phyloP scores from a whole-genome alignment of 176 grass and related monocot species.

The Musa beccarii region DNA sequence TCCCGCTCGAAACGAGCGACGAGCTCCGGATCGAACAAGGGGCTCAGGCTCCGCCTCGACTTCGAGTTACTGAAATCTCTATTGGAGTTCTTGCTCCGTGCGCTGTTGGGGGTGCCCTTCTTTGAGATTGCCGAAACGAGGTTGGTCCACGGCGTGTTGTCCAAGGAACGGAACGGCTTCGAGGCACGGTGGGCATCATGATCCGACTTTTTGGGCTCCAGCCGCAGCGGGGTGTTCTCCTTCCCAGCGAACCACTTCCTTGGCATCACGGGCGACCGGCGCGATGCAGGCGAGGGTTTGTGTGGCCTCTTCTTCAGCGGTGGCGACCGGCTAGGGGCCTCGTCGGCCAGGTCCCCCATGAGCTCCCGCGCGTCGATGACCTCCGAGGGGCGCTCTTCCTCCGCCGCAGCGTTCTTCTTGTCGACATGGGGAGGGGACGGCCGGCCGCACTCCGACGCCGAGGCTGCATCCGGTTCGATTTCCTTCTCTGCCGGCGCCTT shows the following conservation, averaged over 20 bases:
- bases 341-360: slow-evolving; percentile 79
- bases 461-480: too few species aligned
- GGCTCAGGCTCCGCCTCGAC: slow-evolving; percentile 76
- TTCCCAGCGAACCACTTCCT: slow-evolving; percentile 39
- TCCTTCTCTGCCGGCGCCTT: background rate
- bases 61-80: slow-evolving; percentile 27
- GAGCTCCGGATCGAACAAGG: slow-evolving; percentile 88
- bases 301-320: slow-evolving; percentile 39
- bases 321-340: slow-evolving; percentile 34
- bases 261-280: slow-evolving; percentile 51
- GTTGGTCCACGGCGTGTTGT: slow-evolving; percentile 52
- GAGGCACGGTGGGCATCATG: slow-evolving; percentile 35
- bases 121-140: slow-evolving; percentile 32
- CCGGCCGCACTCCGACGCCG: background rate
- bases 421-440: background rate
- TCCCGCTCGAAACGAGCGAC: slow-evolving; percentile 76
- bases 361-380: slow-evolving; percentile 91
- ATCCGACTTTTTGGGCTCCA: slow-evolving; percentile 34
- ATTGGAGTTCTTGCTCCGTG: slow-evolving; percentile 30
- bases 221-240: slow-evolving; percentile 74
- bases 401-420: slow-evolving; percentile 21
- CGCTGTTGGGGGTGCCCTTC: slow-evolving; percentile 45
- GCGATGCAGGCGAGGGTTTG: slow-evolving; percentile 16
- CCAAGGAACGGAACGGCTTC: slow-evolving; percentile 64
- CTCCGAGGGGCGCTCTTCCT: slow-evolving; percentile 56